A percentile compares a stretch with the other conserved stretches of the same genome.
Evolutionary conservation across 1,284 basidiomycete genomes (phyloP).

Genomic region (Tilletia indica): DNA sequence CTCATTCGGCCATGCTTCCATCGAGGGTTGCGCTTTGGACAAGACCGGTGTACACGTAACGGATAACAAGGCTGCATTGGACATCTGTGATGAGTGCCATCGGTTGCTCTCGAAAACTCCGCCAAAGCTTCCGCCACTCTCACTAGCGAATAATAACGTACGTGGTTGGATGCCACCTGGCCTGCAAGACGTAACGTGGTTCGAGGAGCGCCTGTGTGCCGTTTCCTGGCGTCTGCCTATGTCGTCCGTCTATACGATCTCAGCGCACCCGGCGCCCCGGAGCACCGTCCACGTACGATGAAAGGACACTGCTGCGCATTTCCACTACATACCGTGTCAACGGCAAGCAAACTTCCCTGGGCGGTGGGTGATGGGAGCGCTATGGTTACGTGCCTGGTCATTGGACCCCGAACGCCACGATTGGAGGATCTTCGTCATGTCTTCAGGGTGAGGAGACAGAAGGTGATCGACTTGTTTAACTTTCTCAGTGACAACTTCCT

Average conservation of each 20-base stretch:
- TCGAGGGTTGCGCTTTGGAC: not conserved
- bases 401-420: not conserved
- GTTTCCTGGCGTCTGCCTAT: not conserved
- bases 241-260: not conserved
- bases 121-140: not conserved
- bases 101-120: not conserved
- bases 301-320: conserved; percentile 10
- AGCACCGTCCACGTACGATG: not conserved
- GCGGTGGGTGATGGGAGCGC: not conserved
- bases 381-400: not conserved
- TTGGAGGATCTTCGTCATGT: not conserved
- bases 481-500: not conserved
- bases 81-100: not conserved
- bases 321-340: not conserved
- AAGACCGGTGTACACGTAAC: not conserved
- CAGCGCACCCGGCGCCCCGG: not conserved
- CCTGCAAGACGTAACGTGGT: not conserved
- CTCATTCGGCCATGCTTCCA: not conserved
- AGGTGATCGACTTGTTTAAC: not conserved
- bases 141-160: not conserved
- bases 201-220: not conserved
- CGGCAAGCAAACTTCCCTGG: not conserved
- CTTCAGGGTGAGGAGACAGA: not conserved
- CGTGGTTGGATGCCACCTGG: not conserved
- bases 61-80: not conserved